These are phyloP conservation scores for Brassica carinata DNA, from an alignment of 345 rosid species.

Conservation along the genomic window DNA sequence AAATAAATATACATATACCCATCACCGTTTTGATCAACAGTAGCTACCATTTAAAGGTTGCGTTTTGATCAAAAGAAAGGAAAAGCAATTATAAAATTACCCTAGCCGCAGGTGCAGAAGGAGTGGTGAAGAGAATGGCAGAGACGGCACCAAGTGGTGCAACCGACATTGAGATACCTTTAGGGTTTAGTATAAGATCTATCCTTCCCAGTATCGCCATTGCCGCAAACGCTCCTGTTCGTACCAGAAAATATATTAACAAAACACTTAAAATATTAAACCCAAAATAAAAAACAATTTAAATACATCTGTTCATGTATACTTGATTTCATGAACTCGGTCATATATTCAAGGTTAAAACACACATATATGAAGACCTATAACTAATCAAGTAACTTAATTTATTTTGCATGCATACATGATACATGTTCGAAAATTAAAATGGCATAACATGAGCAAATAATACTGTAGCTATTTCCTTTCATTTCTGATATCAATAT, in stretches of 20 bases:
- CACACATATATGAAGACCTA: not conserved
- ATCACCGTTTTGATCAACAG: conserved; percentile 26
- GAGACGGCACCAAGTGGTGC: conserved; percentile 93
- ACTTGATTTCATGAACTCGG: not conserved
- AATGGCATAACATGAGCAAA: not conserved
- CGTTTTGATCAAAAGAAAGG: not conserved
- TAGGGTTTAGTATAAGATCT: conserved; percentile 70
- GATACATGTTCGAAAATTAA: not conserved
- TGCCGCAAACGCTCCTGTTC: conserved; percentile 86
- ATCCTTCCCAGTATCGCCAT: conserved; percentile 90
- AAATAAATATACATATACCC: conserved; percentile 21
- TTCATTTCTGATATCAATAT: not conserved
- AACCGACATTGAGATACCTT: conserved; percentile 76
- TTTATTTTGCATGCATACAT: conserved; percentile 5
- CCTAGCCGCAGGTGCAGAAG: conserved; percentile 85
- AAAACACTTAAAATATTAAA: no score
- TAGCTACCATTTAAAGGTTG: not conserved
- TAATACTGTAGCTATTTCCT: not conserved
- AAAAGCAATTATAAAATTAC: conserved; percentile 4
- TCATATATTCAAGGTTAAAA: not conserved
- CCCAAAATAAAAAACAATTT: not conserved
- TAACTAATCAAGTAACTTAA: not conserved
- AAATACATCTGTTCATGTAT: no score
- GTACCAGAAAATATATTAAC: not conserved
- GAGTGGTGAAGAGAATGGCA: conserved; percentile 76